Conservation (phyloP, 1,284 basidiomycete genomes). For the Caloboletus firmus region DNA sequence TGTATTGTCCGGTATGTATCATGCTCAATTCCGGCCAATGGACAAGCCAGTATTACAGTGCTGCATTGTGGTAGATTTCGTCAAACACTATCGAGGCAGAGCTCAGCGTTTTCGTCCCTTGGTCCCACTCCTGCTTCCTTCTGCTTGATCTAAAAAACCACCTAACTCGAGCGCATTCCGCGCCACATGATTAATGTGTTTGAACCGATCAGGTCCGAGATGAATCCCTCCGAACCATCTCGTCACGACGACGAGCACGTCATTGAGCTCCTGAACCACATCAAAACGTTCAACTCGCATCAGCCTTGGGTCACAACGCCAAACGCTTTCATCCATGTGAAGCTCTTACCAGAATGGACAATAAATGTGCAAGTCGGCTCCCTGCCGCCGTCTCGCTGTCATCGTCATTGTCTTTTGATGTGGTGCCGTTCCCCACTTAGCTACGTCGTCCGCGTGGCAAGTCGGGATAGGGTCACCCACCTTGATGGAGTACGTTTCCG, state of each 20-base stretch:
- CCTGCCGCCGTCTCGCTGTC: constrained; percentile 93
- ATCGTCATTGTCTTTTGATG: constrained; percentile 80
- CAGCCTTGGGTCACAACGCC: not conserved
- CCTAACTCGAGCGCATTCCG: constrained; percentile 81
- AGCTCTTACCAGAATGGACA: constrained; percentile 76
- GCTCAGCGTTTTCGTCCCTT: constrained; percentile 35
- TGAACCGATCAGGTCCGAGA: constrained; percentile 87
- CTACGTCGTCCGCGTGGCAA: not conserved
- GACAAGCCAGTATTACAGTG: not conserved
- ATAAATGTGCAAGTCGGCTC: constrained; percentile 78
- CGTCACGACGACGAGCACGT: constrained; percentile 84
- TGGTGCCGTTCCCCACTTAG: not conserved
- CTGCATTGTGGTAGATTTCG: too few species aligned
- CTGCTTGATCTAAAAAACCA: constrained; percentile 63
- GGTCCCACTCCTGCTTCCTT: constrained; percentile 16
- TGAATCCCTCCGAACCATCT: constrained; percentile 81
- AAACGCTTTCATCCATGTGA: not conserved
- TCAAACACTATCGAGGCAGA: not conserved
- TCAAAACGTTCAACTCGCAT: not conserved
- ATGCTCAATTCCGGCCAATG: not conserved
- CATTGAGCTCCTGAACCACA: constrained; percentile 62
- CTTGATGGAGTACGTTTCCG: constrained; percentile 69
- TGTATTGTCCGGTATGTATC: not conserved
- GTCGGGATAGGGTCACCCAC: constrained; percentile 37
- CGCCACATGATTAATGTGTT: constrained; percentile 89